Conservation (phyloP, 2,329 filamentous ascomycete genomes). For the Malbranchea cinnamomea region DNA sequence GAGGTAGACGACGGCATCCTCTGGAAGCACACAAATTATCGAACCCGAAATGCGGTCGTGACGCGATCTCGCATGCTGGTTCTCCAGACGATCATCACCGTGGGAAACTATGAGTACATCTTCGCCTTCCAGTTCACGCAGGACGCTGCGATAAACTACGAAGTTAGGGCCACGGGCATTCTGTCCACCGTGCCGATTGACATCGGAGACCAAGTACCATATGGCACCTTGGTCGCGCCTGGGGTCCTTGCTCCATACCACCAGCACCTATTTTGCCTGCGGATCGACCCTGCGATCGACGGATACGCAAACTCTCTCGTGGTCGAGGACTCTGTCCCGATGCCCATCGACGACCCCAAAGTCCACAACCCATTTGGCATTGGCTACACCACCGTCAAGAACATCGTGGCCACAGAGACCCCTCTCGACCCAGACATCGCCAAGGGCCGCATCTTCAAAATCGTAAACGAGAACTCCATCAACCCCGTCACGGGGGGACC, state of each 20-base stretch:
- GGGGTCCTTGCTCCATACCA: slow-evolving; percentile 54
- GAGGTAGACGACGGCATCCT: slow-evolving; percentile 52
- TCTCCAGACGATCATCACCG: slow-evolving; percentile 36
- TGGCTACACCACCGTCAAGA: slow-evolving; percentile 34
- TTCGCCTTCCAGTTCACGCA: slow-evolving; percentile 31
- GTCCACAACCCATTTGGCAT: slow-evolving; percentile 37
- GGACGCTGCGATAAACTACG: slow-evolving; percentile 34
- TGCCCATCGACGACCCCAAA: slow-evolving; percentile 36
- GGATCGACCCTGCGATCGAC: slow-evolving; percentile 46
- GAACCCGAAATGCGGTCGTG: slow-evolving; percentile 46
- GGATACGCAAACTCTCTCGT: slow-evolving; percentile 39
- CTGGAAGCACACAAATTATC: slow-evolving; percentile 56
- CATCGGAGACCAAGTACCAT: slow-evolving; percentile 42
- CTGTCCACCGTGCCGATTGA: slow-evolving; percentile 52
- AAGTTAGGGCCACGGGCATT: slow-evolving; percentile 38
- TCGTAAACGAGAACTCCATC: slow-evolving; percentile 37
- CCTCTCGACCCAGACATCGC: slow-evolving; percentile 32
- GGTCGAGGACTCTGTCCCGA: slow-evolving; percentile 42
- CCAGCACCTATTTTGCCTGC: slow-evolving; percentile 58
- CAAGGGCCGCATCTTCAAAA: slow-evolving; percentile 40
- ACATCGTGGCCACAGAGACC: slow-evolving; percentile 32
- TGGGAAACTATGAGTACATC: slow-evolving; percentile 31
- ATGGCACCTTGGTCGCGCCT: slow-evolving; percentile 50
- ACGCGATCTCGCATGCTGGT: slow-evolving; percentile 47
- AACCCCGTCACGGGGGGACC: slow-evolving; percentile 40